A percentile compares a stretch with the other conserved stretches of the same genome.
phyloP scores from a whole-genome alignment of 768 basidiomycete species.

The Flagelloscypha sp. region DNA sequence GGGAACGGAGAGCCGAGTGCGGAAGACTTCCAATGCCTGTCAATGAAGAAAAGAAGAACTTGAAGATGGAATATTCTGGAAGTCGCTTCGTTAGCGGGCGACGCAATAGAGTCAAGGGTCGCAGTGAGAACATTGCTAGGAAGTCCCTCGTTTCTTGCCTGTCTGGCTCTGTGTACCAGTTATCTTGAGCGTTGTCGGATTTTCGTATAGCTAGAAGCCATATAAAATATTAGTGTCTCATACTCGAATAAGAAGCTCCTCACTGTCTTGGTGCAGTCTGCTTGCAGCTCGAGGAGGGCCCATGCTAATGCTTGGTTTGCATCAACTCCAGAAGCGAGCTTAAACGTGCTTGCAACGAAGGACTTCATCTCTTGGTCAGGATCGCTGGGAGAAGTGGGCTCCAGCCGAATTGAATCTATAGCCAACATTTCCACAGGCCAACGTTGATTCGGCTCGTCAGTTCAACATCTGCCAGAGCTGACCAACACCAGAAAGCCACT shows the following conservation, averaged over 20 bases:
- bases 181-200: no score
- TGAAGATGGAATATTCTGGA: constrained; percentile 54
- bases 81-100: constrained; percentile 17
- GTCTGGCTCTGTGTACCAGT: no score
- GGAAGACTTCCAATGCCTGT: constrained; percentile 66
- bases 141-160: no score
- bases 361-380: constrained; percentile 19
- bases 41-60: constrained; percentile 76
- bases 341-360: constrained; percentile 60
- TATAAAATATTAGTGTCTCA: no score
- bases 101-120: constrained; percentile 41
- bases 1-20: constrained; percentile 47
- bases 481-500: constrained; percentile 39
- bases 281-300: constrained; percentile 72
- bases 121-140: no score
- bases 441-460: constrained; percentile 53
- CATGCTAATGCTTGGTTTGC: constrained; percentile 64
- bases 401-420: constrained; percentile 57
- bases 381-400: constrained; percentile 22
- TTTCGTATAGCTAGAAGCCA: no score
- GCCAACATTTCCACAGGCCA: constrained; percentile 61
- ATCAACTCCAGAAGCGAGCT: constrained; percentile 68
- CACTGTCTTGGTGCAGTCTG: constrained; percentile 69
- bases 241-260: no score
- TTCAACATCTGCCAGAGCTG: constrained; percentile 50